A percentile compares a stretch with the other conserved stretches of the same genome.
phyloP scores from a whole-genome alignment of 2,329 filamentous ascomycete species.

The Tolypocladium sp. region DNA sequence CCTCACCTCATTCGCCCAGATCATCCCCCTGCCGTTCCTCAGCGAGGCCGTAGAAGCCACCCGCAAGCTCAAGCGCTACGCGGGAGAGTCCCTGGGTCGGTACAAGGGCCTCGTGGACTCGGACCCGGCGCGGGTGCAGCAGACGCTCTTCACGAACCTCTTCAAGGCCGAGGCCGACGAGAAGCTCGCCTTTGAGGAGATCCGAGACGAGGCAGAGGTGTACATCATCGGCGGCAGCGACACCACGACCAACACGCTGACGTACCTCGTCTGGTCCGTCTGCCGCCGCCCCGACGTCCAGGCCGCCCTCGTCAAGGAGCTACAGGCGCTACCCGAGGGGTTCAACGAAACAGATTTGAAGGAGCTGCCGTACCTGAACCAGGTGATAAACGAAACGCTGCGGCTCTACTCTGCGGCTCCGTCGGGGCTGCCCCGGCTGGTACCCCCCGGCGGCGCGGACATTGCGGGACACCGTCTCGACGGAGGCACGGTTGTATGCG shows the following conservation, averaged over 20 bases:
- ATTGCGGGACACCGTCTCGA: constrained; percentile 30
- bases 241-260: constrained; percentile 38
- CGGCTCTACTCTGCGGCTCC: constrained; percentile 32
- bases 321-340: constrained; percentile 20
- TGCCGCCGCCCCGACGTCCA: constrained; percentile 18
- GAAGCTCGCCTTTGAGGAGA: constrained; percentile 7
- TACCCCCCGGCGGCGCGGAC: constrained; percentile 27
- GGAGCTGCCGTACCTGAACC: constrained; percentile 27
- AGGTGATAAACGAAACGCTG: constrained; percentile 34
- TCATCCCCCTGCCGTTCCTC: constrained; percentile 14
- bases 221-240: constrained; percentile 40
- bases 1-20: constrained; percentile 12
- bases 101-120: constrained; percentile 13
- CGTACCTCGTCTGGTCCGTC: constrained; percentile 32
- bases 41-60: constrained; percentile 1
- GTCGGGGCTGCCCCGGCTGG: constrained; percentile 26
- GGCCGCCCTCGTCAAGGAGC: constrained; percentile 21
- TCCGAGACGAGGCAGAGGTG: constrained; percentile 16
- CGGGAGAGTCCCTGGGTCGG: constrained; percentile 15
- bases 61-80: constrained; percentile 11
- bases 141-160: constrained; percentile 26
- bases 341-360: constrained; percentile 9
- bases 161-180: constrained; percentile 21
- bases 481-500: constrained; percentile 25
- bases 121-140: constrained; percentile 10